phyloP scores from a whole-genome alignment of 2,329 filamentous ascomycete species.

The Escovopsis weberi region DNA sequence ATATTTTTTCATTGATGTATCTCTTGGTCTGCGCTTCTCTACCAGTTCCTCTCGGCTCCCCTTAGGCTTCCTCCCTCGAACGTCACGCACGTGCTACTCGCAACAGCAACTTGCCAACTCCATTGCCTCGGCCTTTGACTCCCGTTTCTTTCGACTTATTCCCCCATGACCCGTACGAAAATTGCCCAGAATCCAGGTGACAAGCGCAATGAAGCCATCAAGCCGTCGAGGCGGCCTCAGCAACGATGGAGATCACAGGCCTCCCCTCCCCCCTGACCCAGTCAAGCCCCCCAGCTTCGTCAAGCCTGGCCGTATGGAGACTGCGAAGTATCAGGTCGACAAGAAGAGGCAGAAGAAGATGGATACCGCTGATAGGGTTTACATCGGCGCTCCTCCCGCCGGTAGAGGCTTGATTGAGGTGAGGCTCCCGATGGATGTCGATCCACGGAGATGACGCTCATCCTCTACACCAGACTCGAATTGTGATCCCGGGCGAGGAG shows the following conservation, averaged over 20 bases:
- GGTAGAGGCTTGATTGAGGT: constrained; percentile 13
- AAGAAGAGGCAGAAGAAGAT: constrained; percentile 7
- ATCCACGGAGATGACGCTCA: not conserved
- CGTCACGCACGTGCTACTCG: too few species aligned
- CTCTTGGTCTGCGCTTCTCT: too few species aligned
- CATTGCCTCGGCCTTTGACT: too few species aligned
- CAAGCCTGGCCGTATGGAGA: constrained; percentile 6
- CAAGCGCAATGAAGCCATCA: not conserved
- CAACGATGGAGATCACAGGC: not conserved
- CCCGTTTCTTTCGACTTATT: too few species aligned
- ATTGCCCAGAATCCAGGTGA: too few species aligned
- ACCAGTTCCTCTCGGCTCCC: too few species aligned
- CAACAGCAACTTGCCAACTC: too few species aligned
- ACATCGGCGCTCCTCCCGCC: constrained; percentile 12
- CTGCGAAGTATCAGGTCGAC: constrained; percentile 12
- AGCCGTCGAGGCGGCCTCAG: not conserved
- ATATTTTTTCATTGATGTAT: too few species aligned
- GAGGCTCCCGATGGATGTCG: not conserved
- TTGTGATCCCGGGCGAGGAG: constrained; percentile 17
- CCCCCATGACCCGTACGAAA: too few species aligned
- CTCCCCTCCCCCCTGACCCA: not conserved
- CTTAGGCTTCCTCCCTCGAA: too few species aligned
- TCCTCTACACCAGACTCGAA: constrained; percentile 6
- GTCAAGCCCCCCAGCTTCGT: not conserved
- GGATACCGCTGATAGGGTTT: constrained; percentile 9